A percentile compares a stretch with the other conserved stretches of the same genome.
phyloP scores from a whole-genome alignment of 2,329 filamentous ascomycete genomes.

The Diaporthe velutina region DNA sequence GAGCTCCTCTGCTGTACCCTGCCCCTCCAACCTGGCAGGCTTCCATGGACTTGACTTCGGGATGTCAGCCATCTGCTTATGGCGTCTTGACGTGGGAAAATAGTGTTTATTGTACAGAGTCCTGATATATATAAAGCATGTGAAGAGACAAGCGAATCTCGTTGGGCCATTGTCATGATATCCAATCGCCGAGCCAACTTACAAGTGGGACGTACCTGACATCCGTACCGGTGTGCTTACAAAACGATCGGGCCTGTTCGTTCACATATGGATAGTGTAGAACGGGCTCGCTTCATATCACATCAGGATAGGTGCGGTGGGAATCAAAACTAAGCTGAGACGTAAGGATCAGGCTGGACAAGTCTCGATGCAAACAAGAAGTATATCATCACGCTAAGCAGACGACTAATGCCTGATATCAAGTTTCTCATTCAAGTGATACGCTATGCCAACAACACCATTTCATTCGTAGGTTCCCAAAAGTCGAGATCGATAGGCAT shows the following conservation, averaged over 20 bases:
- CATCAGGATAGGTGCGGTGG: not conserved
- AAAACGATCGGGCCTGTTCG: too few species aligned
- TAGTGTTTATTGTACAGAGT: too few species aligned
- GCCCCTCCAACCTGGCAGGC: too few species aligned
- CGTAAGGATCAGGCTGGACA: not conserved
- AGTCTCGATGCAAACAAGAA: not conserved
- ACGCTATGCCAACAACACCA: slow-evolving; percentile 25
- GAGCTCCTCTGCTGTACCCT: too few species aligned
- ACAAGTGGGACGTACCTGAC: not conserved
- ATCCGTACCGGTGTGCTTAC: too few species aligned
- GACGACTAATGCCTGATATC: not conserved
- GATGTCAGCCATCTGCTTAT: too few species aligned
- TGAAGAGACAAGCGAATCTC: too few species aligned
- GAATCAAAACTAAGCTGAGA: not conserved
- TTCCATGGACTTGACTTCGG: too few species aligned
- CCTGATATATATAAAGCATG: too few species aligned
- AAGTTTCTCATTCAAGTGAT: slow-evolving; percentile 20
- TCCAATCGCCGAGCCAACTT: not conserved
- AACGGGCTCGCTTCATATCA: not conserved
- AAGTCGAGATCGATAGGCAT: not conserved
- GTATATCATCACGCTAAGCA: not conserved
- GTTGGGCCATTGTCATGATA: not conserved
- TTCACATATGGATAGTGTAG: not conserved
- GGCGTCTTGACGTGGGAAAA: too few species aligned
- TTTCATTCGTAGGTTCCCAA: slow-evolving; percentile 9